Percentiles rank a stretch among this genome's conserved stretches.
These are phyloP conservation scores for Dinochytrium kinnereticum DNA, from an alignment of 371 early-diverging fungal genomes.

Conservation along the genomic window DNA sequence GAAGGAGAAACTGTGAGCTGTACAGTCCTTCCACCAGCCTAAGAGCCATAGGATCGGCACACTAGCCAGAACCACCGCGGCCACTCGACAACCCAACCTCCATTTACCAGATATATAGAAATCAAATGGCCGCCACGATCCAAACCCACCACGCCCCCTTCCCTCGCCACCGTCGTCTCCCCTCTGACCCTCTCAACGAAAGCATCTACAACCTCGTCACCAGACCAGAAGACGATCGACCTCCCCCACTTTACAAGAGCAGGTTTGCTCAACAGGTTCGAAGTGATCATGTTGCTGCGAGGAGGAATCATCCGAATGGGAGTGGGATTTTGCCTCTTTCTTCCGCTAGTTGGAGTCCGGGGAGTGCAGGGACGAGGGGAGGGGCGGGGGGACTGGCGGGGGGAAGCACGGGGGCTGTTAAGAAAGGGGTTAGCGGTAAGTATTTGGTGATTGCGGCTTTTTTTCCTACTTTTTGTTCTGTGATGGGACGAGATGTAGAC, in stretches of 20 bases:
- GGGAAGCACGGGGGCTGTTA: neutral
- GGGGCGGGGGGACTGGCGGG: neutral
- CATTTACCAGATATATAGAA: no score
- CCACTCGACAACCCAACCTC: no score
- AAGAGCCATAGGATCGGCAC: no score
- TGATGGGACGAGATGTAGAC: neutral
- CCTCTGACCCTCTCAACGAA: slow-evolving; percentile 45
- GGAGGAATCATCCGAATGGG: neutral
- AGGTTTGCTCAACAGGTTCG: slow-evolving; percentile 32
- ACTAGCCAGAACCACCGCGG: no score
- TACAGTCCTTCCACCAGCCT: no score
- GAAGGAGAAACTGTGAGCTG: no score
- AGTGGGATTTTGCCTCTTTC: neutral
- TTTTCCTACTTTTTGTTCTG: no score
- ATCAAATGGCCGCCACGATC: slow-evolving; percentile 20
- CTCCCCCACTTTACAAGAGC: slow-evolving; percentile 38
- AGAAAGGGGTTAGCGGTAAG: no score
- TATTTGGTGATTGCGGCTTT: no score
- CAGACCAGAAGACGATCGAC: slow-evolving; percentile 34
- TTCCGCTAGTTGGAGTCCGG: neutral
- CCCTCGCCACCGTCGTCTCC: slow-evolving; percentile 31
- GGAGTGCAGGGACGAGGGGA: neutral
- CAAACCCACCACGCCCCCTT: neutral
- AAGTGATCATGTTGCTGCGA: neutral
- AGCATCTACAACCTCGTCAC: slow-evolving; percentile 47